Evolutionary conservation across 2,329 filamentous ascomycete species (phyloP).

Genomic region (Acarospora socialis): DNA sequence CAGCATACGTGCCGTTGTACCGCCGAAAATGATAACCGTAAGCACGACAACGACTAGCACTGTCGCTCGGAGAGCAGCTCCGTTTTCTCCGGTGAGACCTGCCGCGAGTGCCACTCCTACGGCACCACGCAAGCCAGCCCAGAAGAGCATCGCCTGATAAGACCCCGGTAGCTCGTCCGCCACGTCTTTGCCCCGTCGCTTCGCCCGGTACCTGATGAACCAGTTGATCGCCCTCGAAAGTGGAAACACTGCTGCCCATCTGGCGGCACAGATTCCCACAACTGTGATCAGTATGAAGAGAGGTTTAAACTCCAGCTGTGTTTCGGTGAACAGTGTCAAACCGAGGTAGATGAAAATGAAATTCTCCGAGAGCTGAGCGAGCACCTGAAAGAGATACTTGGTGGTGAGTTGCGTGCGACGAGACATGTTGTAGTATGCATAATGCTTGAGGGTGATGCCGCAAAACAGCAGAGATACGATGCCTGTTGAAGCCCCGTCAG

Average conservation of each 20-base stretch:
- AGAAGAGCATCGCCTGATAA: slow-evolving; percentile 99
- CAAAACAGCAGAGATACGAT: slow-evolving; percentile 96
- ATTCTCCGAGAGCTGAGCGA: slow-evolving; percentile 91
- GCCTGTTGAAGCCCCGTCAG: no score
- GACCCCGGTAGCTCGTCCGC: slow-evolving; percentile 83
- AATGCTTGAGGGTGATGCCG: slow-evolving; percentile 95
- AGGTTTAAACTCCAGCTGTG: slow-evolving; percentile 76
- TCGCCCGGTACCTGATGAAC: slow-evolving; percentile 75
- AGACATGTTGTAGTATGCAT: slow-evolving; percentile 99
- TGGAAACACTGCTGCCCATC: slow-evolving; percentile 91
- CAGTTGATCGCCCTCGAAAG: slow-evolving; percentile 81
- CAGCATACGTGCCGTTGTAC: slow-evolving; percentile 92
- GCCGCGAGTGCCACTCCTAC: slow-evolving; percentile 91
- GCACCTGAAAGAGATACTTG: slow-evolving; percentile 91
- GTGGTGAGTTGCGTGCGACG: slow-evolving; percentile 91
- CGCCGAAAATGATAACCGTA: slow-evolving; percentile 97
- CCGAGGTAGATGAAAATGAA: slow-evolving; percentile 99
- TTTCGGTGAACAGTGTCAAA: slow-evolving; percentile 85
- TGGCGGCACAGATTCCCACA: slow-evolving; percentile 76
- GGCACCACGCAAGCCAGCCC: slow-evolving; percentile 88
- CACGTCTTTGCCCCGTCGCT: slow-evolving; percentile 58
- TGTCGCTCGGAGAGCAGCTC: slow-evolving; percentile 72
- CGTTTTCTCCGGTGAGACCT: slow-evolving; percentile 63
- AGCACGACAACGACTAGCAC: slow-evolving; percentile 95
- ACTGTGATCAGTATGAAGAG: slow-evolving; percentile 90